Base-by-base conservation (phyloP, 2,329 filamentous ascomycete species). In the Hirsutella thompsonii region DNA sequence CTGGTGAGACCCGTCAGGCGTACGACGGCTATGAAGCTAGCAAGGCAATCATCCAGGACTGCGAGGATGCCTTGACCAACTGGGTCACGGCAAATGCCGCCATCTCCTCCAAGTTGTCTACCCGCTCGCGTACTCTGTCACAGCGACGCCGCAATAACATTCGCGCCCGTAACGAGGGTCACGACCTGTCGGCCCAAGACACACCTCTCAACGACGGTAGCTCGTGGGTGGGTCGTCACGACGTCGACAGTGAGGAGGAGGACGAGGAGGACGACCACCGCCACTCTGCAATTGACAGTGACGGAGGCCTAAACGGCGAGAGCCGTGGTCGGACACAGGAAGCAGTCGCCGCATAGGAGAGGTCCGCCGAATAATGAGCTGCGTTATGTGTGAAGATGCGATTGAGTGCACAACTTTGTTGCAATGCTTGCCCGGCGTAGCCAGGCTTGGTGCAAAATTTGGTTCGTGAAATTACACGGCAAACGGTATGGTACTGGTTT, bases 21-120 rank as follows among this genome's bases (percentile, higher is more conserved):
- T 98, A 98, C 58, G 92, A 98, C 56, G 92, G 92, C 47, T 98
- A 98, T 60, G 92, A 98, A 62, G 89, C 89, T 47, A 94, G 86
- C 75, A 96, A 95, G 69, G 90, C 84, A 48, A 96, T 98, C 64
- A 96, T 98, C 56, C 92, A 98, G 68, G 92, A 98, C 64, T 98
- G 92, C 62, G 92, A 98, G 66, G 89, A 96, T 59, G 77, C 92
- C 2, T 79, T 98, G 46, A 95, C 88, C 60, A 95, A 94, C 71
- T 98, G 92, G 92, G 88, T 96, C 32, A 76, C 79, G 43, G 81
- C 87, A 55, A 92, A 93, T 57, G 90, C 92, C 5, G 81, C 86
- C 36, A 88, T 98, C 51, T 83, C 75, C 42, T 81, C 89, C 48
- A 89, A 86, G 61, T 78, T 98, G 38, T 94, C 87, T 4, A 83